A percentile compares a stretch with the other conserved stretches of the same genome.
These are phyloP conservation scores for Phialemoniopsis sp. DNA, from an alignment of 2,329 filamentous ascomycete species.

Conservation along the genomic window DNA sequence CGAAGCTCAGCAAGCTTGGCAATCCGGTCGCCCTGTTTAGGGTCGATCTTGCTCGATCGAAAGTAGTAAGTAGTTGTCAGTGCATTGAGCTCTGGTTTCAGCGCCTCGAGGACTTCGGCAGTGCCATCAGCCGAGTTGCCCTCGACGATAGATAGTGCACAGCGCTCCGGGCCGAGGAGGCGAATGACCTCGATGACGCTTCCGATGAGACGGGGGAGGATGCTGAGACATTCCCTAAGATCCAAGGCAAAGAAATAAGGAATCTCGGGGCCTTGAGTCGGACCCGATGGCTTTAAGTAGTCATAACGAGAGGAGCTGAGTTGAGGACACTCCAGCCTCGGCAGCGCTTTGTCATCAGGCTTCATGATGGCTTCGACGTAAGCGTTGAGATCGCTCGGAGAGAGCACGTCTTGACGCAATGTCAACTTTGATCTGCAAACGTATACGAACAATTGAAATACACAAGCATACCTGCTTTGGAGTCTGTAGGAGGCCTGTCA, in stretches of 20 bases:
- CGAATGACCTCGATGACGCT: conserved; percentile 43
- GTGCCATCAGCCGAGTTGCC: conserved; percentile 53
- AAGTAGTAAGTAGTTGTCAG: conserved; percentile 37
- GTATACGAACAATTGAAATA: background rate
- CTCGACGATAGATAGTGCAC: conserved; percentile 51
- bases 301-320: conserved; percentile 6
- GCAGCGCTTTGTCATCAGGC: conserved; percentile 3
- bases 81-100: conserved; percentile 31
- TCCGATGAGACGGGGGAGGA: conserved; percentile 47
- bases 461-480: background rate
- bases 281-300: conserved; percentile 3
- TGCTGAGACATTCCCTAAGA: conserved; percentile 34
- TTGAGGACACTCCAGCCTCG: conserved; percentile 8
- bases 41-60: conserved; percentile 35
- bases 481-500: background rate
- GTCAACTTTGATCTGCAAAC: too few relatives aligned
- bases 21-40: conserved; percentile 38
- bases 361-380: conserved; percentile 13
- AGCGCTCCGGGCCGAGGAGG: conserved; percentile 45
- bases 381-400: background rate
- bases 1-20: conserved; percentile 42
- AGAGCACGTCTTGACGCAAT: background rate
- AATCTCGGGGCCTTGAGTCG: background rate
- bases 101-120: conserved; percentile 37
- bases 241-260: conserved; percentile 50